Base-by-base conservation (phyloP, 1,139 yeast genomes). In the Candida sanyaensis region DNA sequence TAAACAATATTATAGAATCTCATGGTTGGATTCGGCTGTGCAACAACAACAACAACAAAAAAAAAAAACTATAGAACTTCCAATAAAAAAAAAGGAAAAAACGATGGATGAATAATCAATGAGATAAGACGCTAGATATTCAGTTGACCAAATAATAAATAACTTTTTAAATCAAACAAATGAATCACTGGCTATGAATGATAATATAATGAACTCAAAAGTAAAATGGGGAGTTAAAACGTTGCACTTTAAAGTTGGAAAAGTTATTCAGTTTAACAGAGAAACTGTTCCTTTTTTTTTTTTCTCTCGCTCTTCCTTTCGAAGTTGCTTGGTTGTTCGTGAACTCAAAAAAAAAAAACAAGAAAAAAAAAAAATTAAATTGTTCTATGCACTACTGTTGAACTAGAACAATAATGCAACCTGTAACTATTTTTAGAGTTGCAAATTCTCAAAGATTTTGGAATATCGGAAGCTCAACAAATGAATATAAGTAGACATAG, bases 1-100 rank as follows among this genome's bases (percentile, higher is more conserved):
- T 27, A 34, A 27, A 49, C 9, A 11, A 43, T 31, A 24, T 43
- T 36, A 11, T 46, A 39, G 13, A 39, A 37, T 39, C 34, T 32
- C 43, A 38, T 38, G 10, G 6, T 10, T 44, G 31, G 31, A 32
- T 32, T 32, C 21, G 36, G 36, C 36, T 24, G 26, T 32, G 36
- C 36, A 13, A n/a, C n/a, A n/a, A n/a, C n/a, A n/a, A n/a, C n/a
- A n/a, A n/a, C n/a, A n/a, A n/a, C n/a, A n/a, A n/a, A 26, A 4
- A 6, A 6, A 26, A 26, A 26, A 3, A 26, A 8, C 2, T 26
- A 26, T 8, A 8, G 5, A 26, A 17, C 21, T 17, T 17, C 21
- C n/a, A n/a, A n/a, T n/a, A n/a, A n/a, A n/a, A n/a, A 26, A 26
- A 26, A 26, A n/a, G n/a, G n/a, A 26, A 17, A 7, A 32, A 32